Percentiles rank a stretch among this genome's conserved stretches.
phyloP scores from a whole-genome alignment of 73 alveolate species.

The Stentor roeselii region DNA sequence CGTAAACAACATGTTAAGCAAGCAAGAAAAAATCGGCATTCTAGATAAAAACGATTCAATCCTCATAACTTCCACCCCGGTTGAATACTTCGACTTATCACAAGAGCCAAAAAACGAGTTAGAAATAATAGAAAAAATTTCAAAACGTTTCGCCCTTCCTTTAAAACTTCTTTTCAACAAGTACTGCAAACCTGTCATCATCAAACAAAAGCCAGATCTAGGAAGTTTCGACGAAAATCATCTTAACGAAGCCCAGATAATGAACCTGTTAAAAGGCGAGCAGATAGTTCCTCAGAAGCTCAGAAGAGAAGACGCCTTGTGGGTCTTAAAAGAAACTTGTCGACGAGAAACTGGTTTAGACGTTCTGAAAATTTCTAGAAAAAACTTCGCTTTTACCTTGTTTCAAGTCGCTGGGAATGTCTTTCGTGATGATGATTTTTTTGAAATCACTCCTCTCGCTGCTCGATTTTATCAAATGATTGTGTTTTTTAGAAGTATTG shows the following conservation, averaged over 20 bases:
- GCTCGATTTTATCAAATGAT: conserved; percentile 34
- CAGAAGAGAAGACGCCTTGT: conserved; percentile 35
- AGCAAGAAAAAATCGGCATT: background rate
- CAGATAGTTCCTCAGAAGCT: conserved; percentile 39
- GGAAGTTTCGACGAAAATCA: conserved; percentile 14
- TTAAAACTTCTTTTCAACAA: conserved; percentile 51
- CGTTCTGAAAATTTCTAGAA: conserved; percentile 29
- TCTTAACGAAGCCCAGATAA: conserved; percentile 36
- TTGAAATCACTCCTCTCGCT: conserved; percentile 52
- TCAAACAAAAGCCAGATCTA: background rate
- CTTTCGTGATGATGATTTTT: conserved; percentile 41
- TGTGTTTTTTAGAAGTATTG: conserved; percentile 31
- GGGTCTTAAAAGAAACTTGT: conserved; percentile 27
- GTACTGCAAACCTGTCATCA: conserved; percentile 34
- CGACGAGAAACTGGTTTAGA: conserved; percentile 33
- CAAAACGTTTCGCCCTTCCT: conserved; percentile 47
- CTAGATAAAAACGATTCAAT: background rate
- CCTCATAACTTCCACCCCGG: conserved; percentile 21
- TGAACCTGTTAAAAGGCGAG: conserved; percentile 60
- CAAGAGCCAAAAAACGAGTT: conserved; percentile 7
- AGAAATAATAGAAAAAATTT: conserved; percentile 35
- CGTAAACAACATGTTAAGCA: background rate
- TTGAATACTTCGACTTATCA: conserved; percentile 23
- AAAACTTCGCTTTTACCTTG: conserved; percentile 35
- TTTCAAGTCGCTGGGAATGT: conserved; percentile 44